Evolutionary conservation across 345 rosid genomes (phyloP), one percentile per base, ranked within the genome.

Genomic region (Salix purpurea): DNA sequence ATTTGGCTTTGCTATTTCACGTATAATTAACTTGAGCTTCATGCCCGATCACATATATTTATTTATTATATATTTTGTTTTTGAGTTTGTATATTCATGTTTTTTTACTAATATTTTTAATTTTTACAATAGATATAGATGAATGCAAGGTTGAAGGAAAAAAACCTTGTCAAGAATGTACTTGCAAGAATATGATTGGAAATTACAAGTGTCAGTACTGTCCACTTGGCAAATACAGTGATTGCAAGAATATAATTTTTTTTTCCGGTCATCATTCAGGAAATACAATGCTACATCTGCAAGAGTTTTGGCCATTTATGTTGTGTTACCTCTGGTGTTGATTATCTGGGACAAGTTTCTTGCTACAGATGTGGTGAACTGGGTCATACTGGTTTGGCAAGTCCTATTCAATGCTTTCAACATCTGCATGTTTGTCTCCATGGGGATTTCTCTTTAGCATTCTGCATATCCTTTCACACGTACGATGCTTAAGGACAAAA

Each of bases 381-480:
- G 30, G 98, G 99, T 82, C 99, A 96, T 83, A 86, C 78, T 79
- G 99, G 99, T 73, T 42, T 87, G 88, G 99, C 93, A 82, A 88
- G 96, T 77, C 60, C 78, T 24, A 16, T 50, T 56, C 15, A 9
- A 13, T 62, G n/a, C 23, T 76, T 28, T 62, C 48, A 26, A 37
- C 70, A n/a, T 4, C 39, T 13, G 9, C 37, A 54, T 15, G 16
- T 36, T 21, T 7, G 24, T 70, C 40, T 54, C 60, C 39, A 44
- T 70, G 37, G 70, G 52, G 7, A 61, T 42, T 16, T 26, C 34
- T 23, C 24, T 65, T 4, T 23, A 48, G 44, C 37, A 10, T 24
- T 15, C 32, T 52, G 15, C 62, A 50, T 71, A 23, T 32, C 39
- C 23, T 71, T 52, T 54, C 28, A 10, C 21, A 21, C 24, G 42